A percentile compares a stretch with the other conserved stretches of the same genome.
Evolutionary conservation across 108 stramenopile species (phyloP).

Genomic region (Pseudonitzschia delicatissima): DNA sequence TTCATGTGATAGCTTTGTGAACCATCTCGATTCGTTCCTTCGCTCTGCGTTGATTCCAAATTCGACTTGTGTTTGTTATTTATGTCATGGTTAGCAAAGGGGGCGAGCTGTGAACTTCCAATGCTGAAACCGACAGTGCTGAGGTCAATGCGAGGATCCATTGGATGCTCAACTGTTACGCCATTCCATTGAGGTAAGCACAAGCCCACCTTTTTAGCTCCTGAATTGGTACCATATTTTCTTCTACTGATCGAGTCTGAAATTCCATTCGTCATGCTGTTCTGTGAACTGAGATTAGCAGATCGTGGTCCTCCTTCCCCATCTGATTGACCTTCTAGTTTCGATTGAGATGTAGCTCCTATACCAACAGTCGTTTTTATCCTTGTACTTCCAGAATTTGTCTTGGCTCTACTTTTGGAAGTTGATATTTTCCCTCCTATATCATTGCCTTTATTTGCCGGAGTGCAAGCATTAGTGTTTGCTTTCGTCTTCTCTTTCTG

Average conservation of each 20-base stretch:
- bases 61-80: too few species aligned
- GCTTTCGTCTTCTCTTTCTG: slow-evolving; percentile 7
- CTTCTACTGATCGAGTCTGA: neutral
- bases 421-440: too few species aligned
- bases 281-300: neutral
- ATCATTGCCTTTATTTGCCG: neutral
- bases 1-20: neutral
- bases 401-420: neutral
- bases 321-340: neutral
- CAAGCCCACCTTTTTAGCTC: neutral
- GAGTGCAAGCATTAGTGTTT: neutral
- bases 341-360: neutral
- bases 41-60: neutral
- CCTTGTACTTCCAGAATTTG: neutral
- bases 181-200: slow-evolving; percentile 46
- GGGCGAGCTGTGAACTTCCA: neutral
- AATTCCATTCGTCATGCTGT: neutral
- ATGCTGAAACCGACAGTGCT: slow-evolving; percentile 32
- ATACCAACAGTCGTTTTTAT: neutral
- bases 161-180: slow-evolving; percentile 40
- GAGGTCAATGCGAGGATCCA: slow-evolving; percentile 61
- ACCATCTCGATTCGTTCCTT: neutral
- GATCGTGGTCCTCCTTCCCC: neutral
- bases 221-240: neutral
- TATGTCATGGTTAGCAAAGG: neutral